Conservation (phyloP, 306 rosid species). For the Vigna angularis region DNA sequence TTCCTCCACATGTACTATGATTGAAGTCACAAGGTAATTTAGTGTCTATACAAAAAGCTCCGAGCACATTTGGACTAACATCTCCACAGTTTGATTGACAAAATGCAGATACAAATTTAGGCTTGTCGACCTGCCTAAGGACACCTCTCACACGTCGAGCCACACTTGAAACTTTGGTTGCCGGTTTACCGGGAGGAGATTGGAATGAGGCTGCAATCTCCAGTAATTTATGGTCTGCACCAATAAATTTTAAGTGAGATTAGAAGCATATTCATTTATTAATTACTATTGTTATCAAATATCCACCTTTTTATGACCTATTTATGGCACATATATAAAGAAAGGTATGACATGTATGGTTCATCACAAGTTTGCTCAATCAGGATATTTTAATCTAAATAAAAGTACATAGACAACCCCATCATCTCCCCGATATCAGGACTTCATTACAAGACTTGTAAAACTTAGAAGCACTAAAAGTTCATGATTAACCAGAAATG, state of each 20-base stretch:
- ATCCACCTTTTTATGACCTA: slow-evolving; percentile 2
- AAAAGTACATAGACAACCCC: neutral
- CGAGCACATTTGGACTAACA: slow-evolving; percentile 96
- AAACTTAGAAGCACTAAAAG: slow-evolving; percentile 26
- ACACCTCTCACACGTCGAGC: slow-evolving; percentile 88
- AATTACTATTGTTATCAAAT: slow-evolving; percentile 8
- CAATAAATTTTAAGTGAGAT: slow-evolving; percentile 37
- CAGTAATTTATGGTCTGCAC: slow-evolving; percentile 78
- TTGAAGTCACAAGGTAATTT: slow-evolving; percentile 96
- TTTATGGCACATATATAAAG: slow-evolving; percentile 13
- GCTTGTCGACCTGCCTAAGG: slow-evolving; percentile 69
- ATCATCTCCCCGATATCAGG: neutral
- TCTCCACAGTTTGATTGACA: slow-evolving; percentile 98
- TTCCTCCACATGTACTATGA: slow-evolving; percentile 96
- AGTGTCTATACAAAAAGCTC: slow-evolving; percentile 86
- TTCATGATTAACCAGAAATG: neutral
- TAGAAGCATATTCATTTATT: slow-evolving; percentile 19
- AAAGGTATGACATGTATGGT: slow-evolving; percentile 20
- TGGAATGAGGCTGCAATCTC: slow-evolving; percentile 92
- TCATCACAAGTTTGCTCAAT: slow-evolving; percentile 19
- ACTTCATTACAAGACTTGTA: neutral
- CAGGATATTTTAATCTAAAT: neutral
- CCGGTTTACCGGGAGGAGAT: slow-evolving; percentile 76
- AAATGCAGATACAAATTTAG: slow-evolving; percentile 92
- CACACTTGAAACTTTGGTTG: slow-evolving; percentile 66